A percentile compares a stretch with the other conserved stretches of the same genome.
phyloP scores from a whole-genome alignment of 2,329 filamentous ascomycete species.

The Aureobasidium sp. region DNA sequence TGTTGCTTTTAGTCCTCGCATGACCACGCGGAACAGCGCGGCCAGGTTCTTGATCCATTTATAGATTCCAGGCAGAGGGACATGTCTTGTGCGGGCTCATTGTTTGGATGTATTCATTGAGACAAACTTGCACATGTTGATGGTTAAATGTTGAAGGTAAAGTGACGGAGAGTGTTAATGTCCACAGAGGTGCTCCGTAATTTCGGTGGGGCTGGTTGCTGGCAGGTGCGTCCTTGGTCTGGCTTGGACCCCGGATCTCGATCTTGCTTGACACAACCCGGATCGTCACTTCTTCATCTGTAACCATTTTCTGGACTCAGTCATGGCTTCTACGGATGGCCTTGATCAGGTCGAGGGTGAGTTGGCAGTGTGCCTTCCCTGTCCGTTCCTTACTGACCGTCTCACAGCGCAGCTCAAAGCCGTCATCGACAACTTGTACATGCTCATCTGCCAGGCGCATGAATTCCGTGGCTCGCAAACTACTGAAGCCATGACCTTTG shows the following conservation, averaged over 20 bases:
- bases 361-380: background rate
- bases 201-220: background rate
- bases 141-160: background rate
- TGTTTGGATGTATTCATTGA: background rate
- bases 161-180: background rate
- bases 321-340: slow-evolving; percentile 20
- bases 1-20: slow-evolving; percentile 9
- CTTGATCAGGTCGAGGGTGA: slow-evolving; percentile 26
- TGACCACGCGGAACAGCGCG: background rate
- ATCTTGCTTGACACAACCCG: background rate
- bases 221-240: background rate
- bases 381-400: background rate
- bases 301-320: background rate
- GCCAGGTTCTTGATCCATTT: slow-evolving; percentile 6
- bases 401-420: slow-evolving; percentile 46
- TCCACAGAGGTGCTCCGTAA: background rate
- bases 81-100: background rate
- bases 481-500: slow-evolving; percentile 47
- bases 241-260: background rate
- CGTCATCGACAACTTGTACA: slow-evolving; percentile 54
- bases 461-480: slow-evolving; percentile 51
- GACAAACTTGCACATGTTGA: background rate
- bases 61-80: background rate
- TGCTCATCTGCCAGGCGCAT: slow-evolving; percentile 49
- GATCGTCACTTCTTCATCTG: background rate